Percentiles rank a stretch among this genome's conserved stretches.
These are phyloP conservation scores for Avena eriantha DNA, from an alignment of 176 grass and related monocot species.

Conservation along the genomic window DNA sequence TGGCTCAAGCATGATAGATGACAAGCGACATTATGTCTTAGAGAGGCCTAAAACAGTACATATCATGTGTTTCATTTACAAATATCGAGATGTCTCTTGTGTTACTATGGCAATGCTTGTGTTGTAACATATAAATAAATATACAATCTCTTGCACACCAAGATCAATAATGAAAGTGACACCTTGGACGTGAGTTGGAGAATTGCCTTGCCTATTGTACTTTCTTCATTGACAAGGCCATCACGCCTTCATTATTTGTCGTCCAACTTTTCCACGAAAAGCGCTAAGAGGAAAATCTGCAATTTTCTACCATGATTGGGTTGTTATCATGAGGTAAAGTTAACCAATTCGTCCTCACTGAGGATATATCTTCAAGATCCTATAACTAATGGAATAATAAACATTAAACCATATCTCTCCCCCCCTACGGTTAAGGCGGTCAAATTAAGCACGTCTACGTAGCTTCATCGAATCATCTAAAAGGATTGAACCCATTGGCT, in stretches of 20 bases:
- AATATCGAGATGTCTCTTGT: not conserved
- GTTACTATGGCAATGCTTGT: not conserved
- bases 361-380: not conserved
- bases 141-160: not conserved
- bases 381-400: not conserved
- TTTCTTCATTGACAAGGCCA: not conserved
- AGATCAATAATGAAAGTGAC: not conserved
- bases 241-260: not conserved
- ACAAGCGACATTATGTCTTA: too few species aligned
- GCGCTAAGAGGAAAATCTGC: not conserved
- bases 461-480: not conserved
- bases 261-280: not conserved
- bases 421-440: not conserved
- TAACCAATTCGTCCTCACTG: not conserved
- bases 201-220: not conserved
- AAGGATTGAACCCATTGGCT: not conserved
- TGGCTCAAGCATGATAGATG: too few species aligned
- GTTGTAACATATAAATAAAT: not conserved
- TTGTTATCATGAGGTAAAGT: not conserved
- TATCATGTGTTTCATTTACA: not conserved
- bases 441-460: not conserved
- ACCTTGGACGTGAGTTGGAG: not conserved
- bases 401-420: not conserved
- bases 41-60: too few species aligned
- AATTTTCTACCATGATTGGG: not conserved